Conservation (phyloP, 1,284 basidiomycete genomes). For the Pseudozyma tsukubaensis region DNA sequence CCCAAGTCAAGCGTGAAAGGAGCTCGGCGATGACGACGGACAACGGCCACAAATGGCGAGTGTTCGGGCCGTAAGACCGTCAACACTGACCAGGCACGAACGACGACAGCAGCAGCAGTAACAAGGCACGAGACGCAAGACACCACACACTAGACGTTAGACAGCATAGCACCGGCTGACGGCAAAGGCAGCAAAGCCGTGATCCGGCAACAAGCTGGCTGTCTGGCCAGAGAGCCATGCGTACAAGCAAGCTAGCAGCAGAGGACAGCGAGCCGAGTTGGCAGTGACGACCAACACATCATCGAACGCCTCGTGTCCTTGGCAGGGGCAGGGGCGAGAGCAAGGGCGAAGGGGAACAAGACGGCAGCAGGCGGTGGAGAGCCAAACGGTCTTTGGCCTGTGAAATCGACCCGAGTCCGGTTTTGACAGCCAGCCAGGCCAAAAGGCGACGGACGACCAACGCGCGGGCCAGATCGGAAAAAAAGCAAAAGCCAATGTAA, state of each 20-base stretch:
- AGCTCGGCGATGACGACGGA: slow-evolving; percentile 1
- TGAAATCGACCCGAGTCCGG: slow-evolving; percentile 5
- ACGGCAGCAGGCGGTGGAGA: neutral
- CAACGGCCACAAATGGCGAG: neutral
- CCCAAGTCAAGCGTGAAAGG: slow-evolving; percentile 6
- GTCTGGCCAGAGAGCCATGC: too few relatives aligned
- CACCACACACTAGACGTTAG: neutral
- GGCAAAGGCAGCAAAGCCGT: slow-evolving; percentile 10
- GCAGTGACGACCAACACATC: neutral
- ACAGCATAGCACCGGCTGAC: slow-evolving; percentile 5
- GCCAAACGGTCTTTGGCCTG: neutral
- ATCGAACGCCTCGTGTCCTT: neutral
- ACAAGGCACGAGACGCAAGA: neutral
- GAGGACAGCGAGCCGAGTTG: neutral
- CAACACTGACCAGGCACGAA: neutral
- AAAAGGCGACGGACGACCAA: neutral
- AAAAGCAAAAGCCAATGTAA: neutral
- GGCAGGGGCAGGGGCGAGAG: neutral
- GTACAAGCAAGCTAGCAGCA: neutral
- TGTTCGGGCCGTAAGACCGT: too few relatives aligned
- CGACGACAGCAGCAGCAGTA: neutral
- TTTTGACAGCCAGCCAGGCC: neutral
- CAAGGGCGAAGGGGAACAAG: neutral
- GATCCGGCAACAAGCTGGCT: slow-evolving; percentile 7
- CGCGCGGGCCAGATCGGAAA: slow-evolving; percentile 35